Evolutionary conservation across 305 asterid genomes (phyloP), one percentile per base, ranked within the genome.

Genomic region (Fraxinus ornus): DNA sequence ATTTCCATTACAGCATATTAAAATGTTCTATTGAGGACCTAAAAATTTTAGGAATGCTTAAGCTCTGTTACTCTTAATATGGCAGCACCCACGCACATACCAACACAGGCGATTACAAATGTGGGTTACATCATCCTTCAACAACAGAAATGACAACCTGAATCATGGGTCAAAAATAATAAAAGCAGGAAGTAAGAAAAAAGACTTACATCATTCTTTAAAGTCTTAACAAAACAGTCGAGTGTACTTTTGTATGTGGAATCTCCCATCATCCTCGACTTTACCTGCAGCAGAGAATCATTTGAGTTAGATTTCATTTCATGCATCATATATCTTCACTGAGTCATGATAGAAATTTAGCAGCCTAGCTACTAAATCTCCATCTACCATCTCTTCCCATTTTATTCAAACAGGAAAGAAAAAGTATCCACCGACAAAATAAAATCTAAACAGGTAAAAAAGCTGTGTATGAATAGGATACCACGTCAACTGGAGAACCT

Each of bases 231-330:
- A 88, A 95, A 95, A 85, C 99, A 95, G 88, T 95, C 99, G 13
- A 95, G 78, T 4, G 99, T 95, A 84, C 83, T 94, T 85, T 89
- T 95, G 91, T 94, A 94, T 24, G 97, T 28, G 68, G 99, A 74
- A 90, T 95, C 98, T 79, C 98, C 98, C 99, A 95, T 95, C 99
- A 95, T 95, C 88, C 99, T 93, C 4, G 98, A 94, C 84, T 94
- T 95, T 75, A 94, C 98, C 98, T 95, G 95, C 84, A 85, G 79
- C 78, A 84, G 75, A 76, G 32, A 55, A 76, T 78, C 80, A 68
- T 60, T 79, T 39, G 74, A 80, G 78, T 84, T 79, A 52, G 19
- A 66, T 12, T 66, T 9, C 73, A 8, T 66, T 66, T 66, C 33
- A 26, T 60, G 70, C 70, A 60, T 60, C 70, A 60, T 7, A 60